Percentiles rank a stretch among this genome's conserved stretches.
Evolutionary conservation across 176 grass and related monocot species (phyloP).

Genomic region (Thinopyrum elongatum): DNA sequence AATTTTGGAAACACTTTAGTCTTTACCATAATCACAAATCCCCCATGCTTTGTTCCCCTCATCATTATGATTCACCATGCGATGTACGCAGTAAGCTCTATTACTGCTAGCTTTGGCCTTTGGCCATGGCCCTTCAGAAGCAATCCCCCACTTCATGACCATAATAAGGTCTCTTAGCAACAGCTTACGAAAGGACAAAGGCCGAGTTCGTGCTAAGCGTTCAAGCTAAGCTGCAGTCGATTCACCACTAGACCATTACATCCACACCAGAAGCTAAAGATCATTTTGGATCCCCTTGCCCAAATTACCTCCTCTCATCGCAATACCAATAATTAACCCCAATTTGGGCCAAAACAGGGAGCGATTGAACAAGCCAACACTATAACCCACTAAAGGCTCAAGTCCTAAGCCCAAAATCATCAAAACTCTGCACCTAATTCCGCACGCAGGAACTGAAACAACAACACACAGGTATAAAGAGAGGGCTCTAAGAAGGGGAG

Average conservation of each 20-base stretch:
- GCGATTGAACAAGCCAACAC: neutral
- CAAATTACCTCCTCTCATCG: neutral
- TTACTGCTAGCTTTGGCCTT: neutral
- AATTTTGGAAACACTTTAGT: neutral
- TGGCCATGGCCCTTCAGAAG: neutral
- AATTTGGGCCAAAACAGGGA: neutral
- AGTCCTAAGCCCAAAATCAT: neutral
- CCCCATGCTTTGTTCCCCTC: neutral
- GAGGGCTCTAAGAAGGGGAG: neutral
- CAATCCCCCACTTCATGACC: neutral
- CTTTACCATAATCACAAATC: neutral
- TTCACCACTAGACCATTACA: neutral
- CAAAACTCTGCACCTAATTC: neutral
- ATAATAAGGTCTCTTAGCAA: neutral
- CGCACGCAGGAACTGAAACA: neutral
- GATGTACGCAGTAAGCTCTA: neutral
- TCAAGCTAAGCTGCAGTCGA: neutral
- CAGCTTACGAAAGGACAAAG: neutral
- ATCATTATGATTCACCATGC: neutral
- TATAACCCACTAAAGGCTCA: neutral
- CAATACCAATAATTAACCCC: neutral
- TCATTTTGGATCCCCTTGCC: neutral
- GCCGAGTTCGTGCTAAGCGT: neutral
- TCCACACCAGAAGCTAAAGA: neutral
- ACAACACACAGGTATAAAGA: neutral